Base-by-base conservation (phyloP, 148 eudicot genomes). In the Rhododendron ferrugineum region DNA sequence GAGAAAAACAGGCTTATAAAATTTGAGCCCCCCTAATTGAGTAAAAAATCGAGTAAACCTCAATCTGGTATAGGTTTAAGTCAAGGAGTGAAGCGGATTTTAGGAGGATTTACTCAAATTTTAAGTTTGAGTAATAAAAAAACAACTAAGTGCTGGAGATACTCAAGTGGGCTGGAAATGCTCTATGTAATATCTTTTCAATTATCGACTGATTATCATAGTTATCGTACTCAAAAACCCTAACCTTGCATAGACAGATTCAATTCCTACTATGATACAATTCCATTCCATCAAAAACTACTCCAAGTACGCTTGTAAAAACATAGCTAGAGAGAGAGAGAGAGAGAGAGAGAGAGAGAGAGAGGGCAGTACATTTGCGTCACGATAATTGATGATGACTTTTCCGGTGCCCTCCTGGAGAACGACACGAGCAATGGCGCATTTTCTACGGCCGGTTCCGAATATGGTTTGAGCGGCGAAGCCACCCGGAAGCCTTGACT, bases 401-500 rank as follows among this genome's bases (percentile, higher is more conserved):
- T 95, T 88, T 0, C 99, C 99, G 52, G 91, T 85, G 11, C 99
- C 99, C 85, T 96, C 99, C 84, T 93, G 93, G 85, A 96, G 93
- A 72, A 96, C 99, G 82, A 96, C 99, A 77, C 99, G 87, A 70
- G 99, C 99, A 80, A 94, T 94, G 44, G 99, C 99, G 64, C 92
- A 90, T 84, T 96, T 96, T 47, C 98, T 78, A 44, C 98, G 80
- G 14, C 99, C 99, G 15, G 98, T 96, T 44, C 98, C 99, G 42
- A 91, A 44, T 8, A 93, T 79, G 8, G 91, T 83, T 89, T 96
- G 99, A 0, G 99, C 96, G 0, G 99, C 98, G 34, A 96, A 94
- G 1, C 99, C 99, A 6, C 99, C 99, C 0, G 99, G 99, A 47
- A 96, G 96, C 72, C 97, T 88, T 0, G 95, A 91, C 86, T 96